Evolutionary conservation across 1,284 basidiomycete genomes (phyloP).

Genomic region (Cutaneotrichosporon cutaneum): DNA sequence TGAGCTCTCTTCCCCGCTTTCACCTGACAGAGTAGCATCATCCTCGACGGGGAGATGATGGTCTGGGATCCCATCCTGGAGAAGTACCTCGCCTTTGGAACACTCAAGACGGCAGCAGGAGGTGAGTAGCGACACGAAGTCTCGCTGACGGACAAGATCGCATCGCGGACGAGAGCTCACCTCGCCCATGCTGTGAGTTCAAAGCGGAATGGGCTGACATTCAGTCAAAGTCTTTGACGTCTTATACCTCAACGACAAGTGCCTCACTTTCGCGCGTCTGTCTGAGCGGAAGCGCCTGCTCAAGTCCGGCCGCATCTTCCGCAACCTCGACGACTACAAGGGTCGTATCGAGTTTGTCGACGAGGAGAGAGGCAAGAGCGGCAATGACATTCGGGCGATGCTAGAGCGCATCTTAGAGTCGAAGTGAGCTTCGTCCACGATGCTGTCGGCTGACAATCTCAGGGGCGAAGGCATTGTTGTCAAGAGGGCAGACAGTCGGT

Average conservation of each 20-base stretch:
- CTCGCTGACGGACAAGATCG: slow-evolving; percentile 57
- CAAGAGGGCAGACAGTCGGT: slow-evolving; percentile 76
- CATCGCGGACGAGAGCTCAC: slow-evolving; percentile 66
- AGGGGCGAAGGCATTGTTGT: slow-evolving; percentile 87
- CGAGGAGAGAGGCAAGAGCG: slow-evolving; percentile 69
- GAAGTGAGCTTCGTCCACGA: slow-evolving; percentile 41
- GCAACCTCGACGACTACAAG: slow-evolving; percentile 54
- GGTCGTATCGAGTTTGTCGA: slow-evolving; percentile 76
- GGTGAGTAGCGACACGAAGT: slow-evolving; percentile 55
- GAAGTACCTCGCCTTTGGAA: slow-evolving; percentile 84
- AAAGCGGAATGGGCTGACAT: slow-evolving; percentile 9
- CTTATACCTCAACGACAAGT: slow-evolving; percentile 67
- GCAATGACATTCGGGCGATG: slow-evolving; percentile 71
- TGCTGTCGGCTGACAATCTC: not conserved
- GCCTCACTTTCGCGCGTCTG: slow-evolving; percentile 50
- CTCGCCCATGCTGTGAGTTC: slow-evolving; percentile 80
- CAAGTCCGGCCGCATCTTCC: slow-evolving; percentile 39
- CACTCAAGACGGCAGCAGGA: slow-evolving; percentile 77
- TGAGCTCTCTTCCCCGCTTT: slow-evolving; percentile 53
- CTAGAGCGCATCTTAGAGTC: slow-evolving; percentile 78
- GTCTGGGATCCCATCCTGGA: slow-evolving; percentile 89
- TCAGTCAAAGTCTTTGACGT: slow-evolving; percentile 93
- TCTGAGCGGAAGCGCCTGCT: slow-evolving; percentile 52
- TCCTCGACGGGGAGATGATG: slow-evolving; percentile 94
- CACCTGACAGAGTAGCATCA: slow-evolving; percentile 61